Evolutionary conservation across 1,284 basidiomycete genomes (phyloP), one percentile per base, ranked within the genome.

Genomic region (Waitea zeae): DNA sequence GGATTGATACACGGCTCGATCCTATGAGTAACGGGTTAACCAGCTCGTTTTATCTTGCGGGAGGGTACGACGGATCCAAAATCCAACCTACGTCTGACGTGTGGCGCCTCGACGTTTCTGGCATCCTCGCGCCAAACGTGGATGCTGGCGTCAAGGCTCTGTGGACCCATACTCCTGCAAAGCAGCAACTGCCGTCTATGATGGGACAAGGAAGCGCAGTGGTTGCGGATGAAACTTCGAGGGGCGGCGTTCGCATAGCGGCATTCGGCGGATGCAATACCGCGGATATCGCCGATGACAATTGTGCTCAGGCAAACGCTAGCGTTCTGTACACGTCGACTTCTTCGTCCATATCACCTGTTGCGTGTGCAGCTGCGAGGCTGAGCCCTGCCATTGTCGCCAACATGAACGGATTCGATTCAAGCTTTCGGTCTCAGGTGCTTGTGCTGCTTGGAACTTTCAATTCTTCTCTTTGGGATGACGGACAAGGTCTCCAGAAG

Each of bases 371-470:
- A n/a, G 73, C 67, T n/a, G 75, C 79, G 30, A 66, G 81, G 36
- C 54, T 70, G 17, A 65, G 67, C 18, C 66, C 73, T 12, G 57
- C 64, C 3, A 47, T 83, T 35, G 62, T 69, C 9, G 62, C 67
- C 5, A 84, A 83, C 45, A 49, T 64, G 38, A 79, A 73, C 42
- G 37, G 44, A 1, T 60, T 59, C 20, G 71, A 71, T 2, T 49
- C 63, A 17, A 64, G 59, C 33, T 84, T 77, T 46, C 30, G 46
- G 11, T 62, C 65, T 3, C 81, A 84, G 46, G 67, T 67, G 7
- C 74, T 81, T 43, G 56, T 81, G 35, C 49, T 83, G 24, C 58
- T 80, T 14, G 80, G 81, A 6, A 65, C 63, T 2, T 70, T 75
- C 36, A 62, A 84, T 44, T 49, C 54, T 12, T 62, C 71, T 3